phyloP scores from a whole-genome alignment of 208 protist species.

The Trypanosomatidae sp. region DNA sequence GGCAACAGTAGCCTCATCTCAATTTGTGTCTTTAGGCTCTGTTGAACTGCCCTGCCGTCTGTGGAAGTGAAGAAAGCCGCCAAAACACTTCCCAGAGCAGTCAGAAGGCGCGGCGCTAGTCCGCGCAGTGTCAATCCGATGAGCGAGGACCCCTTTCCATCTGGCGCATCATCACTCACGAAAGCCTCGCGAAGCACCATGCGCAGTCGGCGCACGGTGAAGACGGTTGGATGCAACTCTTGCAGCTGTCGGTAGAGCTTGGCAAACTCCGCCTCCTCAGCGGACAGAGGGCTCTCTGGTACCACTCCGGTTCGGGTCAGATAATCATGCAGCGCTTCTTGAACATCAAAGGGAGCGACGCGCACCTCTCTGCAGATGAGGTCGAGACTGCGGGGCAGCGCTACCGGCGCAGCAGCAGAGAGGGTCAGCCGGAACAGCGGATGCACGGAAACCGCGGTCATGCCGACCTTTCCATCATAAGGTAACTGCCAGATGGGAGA shows the following conservation, averaged over 20 bases:
- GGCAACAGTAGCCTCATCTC: slow-evolving; percentile 30
- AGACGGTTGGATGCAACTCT: slow-evolving; percentile 39
- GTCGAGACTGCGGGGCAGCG: slow-evolving; percentile 8
- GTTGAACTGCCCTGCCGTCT: slow-evolving; percentile 32
- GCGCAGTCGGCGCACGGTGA: slow-evolving; percentile 48
- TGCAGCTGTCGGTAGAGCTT: slow-evolving; percentile 62
- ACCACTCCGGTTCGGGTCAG: slow-evolving; percentile 25
- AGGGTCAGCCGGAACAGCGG: slow-evolving; percentile 26
- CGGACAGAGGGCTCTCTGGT: slow-evolving; percentile 8
- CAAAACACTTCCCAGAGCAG: slow-evolving; percentile 24
- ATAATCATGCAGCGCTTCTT: slow-evolving; percentile 40
- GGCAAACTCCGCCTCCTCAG: slow-evolving; percentile 42
- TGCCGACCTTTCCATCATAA: slow-evolving; percentile 1
- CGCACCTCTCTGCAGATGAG: slow-evolving; percentile 18
- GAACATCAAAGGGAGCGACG: slow-evolving; percentile 25
- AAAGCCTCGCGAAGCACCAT: slow-evolving; percentile 40
- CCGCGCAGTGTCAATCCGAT: not conserved
- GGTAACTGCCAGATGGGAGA: slow-evolving; percentile 21
- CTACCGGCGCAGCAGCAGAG: slow-evolving; percentile 1
- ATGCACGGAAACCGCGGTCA: slow-evolving; percentile 13
- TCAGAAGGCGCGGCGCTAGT: slow-evolving; percentile 25
- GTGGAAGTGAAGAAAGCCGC: slow-evolving; percentile 41
- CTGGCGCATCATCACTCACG: not conserved
- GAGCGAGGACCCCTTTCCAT: not conserved
- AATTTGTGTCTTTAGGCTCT: slow-evolving; percentile 47